Evolutionary conservation across 2,329 filamentous ascomycete genomes (phyloP), one percentile per base, ranked within the genome.

Genomic region (Fusarium brachygibbosum): DNA sequence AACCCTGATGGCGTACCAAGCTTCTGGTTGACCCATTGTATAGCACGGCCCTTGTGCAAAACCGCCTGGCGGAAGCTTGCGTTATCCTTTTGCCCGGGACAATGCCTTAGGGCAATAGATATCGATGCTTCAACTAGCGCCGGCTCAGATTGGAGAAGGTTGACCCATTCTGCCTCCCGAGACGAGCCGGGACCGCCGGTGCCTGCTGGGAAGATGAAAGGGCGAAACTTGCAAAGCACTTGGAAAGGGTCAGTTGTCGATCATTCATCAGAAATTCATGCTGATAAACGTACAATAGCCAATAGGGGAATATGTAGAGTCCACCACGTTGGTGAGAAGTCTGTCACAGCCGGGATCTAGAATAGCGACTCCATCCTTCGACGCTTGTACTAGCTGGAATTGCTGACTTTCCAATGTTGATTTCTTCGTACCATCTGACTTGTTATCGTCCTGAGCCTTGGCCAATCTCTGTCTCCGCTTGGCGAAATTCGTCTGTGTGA

Each of bases 111-210:
- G 1, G 54, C 70, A 12, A 75, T 66, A 0, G 63, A 49, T 59
- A 75, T 61, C 1, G 73, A 74, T 0, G 73, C 72, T n/a, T 75
- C 71, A 3, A 75, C 49, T 2, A 75, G 58, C 12, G 73, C 73
- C n/a, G 72, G 73, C 32, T 75, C 73, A 1, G 73, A 69, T 11
- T 63, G 19, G 19, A 75, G 28, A 0, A 75, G 53, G 11, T 34
- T 8, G 3, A 65, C 35, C 72, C 72, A 75, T 2, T 58, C 44
- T 19, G 58, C 31, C 25, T 63, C 49, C 21, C 60, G 35, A 6
- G 25, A 37, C 6, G 60, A 57, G 19, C 58, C 60, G 11, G 58
- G 55, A 10, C 49, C 52, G 11, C 25, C 37, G 8, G 32, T 45
- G 3, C 50, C 58, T 4, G 31, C 21, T 2, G 40, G 58, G 6